Percentiles rank a stretch among this genome's conserved stretches.
Conservation (phyloP, 352 stramenopile genomes). For the Phytophthora kernoviae region DNA sequence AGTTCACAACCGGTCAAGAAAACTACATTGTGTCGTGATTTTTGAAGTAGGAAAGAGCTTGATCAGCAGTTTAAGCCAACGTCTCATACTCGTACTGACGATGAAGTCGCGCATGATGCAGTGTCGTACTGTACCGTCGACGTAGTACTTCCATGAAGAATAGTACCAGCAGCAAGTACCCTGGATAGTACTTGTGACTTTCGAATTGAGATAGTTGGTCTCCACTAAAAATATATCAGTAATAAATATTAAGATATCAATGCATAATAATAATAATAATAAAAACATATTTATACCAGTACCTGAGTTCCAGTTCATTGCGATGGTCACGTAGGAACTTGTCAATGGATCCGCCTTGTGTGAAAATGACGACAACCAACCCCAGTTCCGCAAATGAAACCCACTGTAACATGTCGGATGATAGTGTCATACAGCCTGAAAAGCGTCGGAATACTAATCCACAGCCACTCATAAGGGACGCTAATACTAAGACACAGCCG, state of each 20-base stretch:
- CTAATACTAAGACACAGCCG: slow-evolving; percentile 54
- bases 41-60: not conserved
- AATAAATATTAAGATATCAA: not conserved
- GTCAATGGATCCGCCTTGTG: slow-evolving; percentile 65
- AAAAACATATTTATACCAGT: slow-evolving; percentile 21
- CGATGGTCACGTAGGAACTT: slow-evolving; percentile 74
- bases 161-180: slow-evolving; percentile 66
- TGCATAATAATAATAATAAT: not conserved
- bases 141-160: slow-evolving; percentile 81
- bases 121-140: slow-evolving; percentile 72
- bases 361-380: slow-evolving; percentile 79
- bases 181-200: slow-evolving; percentile 73
- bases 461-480: slow-evolving; percentile 70
- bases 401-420: slow-evolving; percentile 60
- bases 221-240: slow-evolving; percentile 8
- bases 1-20: not conserved
- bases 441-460: slow-evolving; percentile 53
- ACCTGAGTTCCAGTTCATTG: slow-evolving; percentile 71
- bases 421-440: slow-evolving; percentile 53
- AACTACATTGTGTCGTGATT: not conserved
- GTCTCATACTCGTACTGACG: slow-evolving; percentile 72
- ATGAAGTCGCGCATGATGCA: slow-evolving; percentile 52
- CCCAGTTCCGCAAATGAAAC: slow-evolving; percentile 72
- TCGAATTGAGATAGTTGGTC: slow-evolving; percentile 63
- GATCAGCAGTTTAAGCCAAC: slow-evolving; percentile 21